phyloP scores from a whole-genome alignment of 768 basidiomycete genomes.

The Suillus fuscotomentosus region DNA sequence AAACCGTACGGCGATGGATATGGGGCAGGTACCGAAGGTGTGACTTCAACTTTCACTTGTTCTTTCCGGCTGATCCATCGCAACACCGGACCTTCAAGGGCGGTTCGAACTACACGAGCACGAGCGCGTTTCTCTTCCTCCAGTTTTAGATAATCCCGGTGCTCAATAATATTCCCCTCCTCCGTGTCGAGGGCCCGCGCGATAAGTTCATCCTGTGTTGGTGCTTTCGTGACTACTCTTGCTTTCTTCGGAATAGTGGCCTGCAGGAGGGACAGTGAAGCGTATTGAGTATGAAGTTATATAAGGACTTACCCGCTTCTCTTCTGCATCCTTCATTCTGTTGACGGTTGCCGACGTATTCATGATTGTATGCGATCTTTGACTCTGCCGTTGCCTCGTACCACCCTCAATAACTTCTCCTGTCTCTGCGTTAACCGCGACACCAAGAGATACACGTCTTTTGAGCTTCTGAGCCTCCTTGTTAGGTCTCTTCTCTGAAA shows the following conservation, averaged over 20 bases:
- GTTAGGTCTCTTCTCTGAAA: conserved; percentile 28
- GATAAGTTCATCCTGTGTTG: conserved; percentile 84
- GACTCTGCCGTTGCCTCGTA: conserved; percentile 51
- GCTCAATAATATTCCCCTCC: conserved; percentile 78
- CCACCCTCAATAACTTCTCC: conserved; percentile 49
- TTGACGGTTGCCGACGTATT: conserved; percentile 67
- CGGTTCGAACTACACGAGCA: conserved; percentile 55
- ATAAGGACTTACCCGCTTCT: conserved; percentile 47
- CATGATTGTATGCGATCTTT: conserved; percentile 65
- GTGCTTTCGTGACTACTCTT: conserved; percentile 48
- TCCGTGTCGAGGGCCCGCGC: conserved; percentile 82
- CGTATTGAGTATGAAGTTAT: neutral
- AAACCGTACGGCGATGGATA: conserved; percentile 20
- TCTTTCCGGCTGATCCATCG: conserved; percentile 72
- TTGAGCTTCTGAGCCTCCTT: conserved; percentile 27
- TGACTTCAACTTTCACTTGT: conserved; percentile 43
- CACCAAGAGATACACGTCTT: conserved; percentile 54
- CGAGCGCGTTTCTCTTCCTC: conserved; percentile 84
- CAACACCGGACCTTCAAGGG: conserved; percentile 63
- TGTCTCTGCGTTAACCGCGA: conserved; percentile 57
- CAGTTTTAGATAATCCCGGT: conserved; percentile 71
- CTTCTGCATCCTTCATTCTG: conserved; percentile 61
- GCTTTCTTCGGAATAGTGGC: conserved; percentile 61
- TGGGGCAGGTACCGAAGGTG: conserved; percentile 22
- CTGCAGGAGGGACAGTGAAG: conserved; percentile 28